Percentiles rank a stretch among this genome's conserved stretches.
These are phyloP conservation scores for Ogataea zsoltii DNA, from an alignment of 805 yeast genomes.

Conservation along the genomic window DNA sequence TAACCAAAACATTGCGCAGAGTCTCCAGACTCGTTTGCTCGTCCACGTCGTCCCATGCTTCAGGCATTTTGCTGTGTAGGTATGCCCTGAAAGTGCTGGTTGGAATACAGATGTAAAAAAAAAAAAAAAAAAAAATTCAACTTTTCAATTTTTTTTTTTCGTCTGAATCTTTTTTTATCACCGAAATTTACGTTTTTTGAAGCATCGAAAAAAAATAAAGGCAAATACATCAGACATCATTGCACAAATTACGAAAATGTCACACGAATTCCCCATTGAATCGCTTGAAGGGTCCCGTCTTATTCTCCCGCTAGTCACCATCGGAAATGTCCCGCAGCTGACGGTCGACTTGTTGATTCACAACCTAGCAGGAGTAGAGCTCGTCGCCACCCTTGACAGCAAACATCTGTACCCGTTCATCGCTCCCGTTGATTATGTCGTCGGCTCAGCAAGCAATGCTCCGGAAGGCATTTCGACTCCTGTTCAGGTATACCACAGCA, in stretches of 20 bases:
- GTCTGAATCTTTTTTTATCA: constrained; percentile 6
- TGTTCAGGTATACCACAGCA: constrained; percentile 61
- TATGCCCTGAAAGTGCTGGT: background rate
- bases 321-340: constrained; percentile 90
- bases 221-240: background rate
- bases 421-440: constrained; percentile 65
- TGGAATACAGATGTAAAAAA: background rate
- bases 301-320: constrained; percentile 78
- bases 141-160: background rate
- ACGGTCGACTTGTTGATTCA: constrained; percentile 72
- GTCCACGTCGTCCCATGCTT: constrained; percentile 25
- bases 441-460: constrained; percentile 35
- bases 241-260: background rate
- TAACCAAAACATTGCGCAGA: constrained; percentile 68
- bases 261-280: constrained; percentile 21
- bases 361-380: constrained; percentile 48
- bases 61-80: constrained; percentile 13
- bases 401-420: constrained; percentile 74
- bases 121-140: constrained; percentile 4
- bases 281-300: constrained; percentile 39
- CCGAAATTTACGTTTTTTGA: constrained; percentile 10
- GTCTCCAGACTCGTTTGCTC: constrained; percentile 51
- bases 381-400: constrained; percentile 59
- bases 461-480: constrained; percentile 46
- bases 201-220: too few species aligned